These are phyloP conservation scores for Pseudotsuga menziesii DNA, from an alignment of 75 land plant species.

Conservation along the genomic window DNA sequence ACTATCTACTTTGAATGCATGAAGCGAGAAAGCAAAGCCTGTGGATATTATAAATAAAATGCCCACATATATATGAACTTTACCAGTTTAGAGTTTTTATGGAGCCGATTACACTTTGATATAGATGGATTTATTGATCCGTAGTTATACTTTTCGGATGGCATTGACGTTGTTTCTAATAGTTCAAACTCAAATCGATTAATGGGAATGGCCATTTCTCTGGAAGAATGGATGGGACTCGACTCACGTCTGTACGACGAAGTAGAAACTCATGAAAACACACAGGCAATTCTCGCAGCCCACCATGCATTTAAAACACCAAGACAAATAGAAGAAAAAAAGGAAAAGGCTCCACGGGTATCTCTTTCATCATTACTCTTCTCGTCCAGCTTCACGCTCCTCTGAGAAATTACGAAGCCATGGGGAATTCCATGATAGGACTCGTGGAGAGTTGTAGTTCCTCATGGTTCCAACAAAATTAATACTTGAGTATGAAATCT, in stretches of 20 bases:
- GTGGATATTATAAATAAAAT: no score
- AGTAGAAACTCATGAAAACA: neutral
- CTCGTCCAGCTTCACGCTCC: constrained; percentile 87
- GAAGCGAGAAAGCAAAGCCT: no score
- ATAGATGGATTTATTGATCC: no score
- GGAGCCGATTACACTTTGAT: no score
- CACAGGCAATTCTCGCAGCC: constrained; percentile 27
- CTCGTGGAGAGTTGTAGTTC: constrained; percentile 34
- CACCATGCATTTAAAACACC: constrained; percentile 15
- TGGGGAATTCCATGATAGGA: constrained; percentile 75
- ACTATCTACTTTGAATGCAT: no score
- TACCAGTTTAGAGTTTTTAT: no score
- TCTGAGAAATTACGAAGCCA: constrained; percentile 61
- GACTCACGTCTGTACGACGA: constrained; percentile 15
- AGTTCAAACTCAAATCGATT: constrained; percentile 11
- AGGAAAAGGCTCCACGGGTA: constrained; percentile 25
- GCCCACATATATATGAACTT: no score
- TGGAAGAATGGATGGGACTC: constrained; percentile 48
- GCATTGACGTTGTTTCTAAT: neutral
- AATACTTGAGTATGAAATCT: no score
- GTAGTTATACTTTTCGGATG: no score
- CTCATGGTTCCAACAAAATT: no score
- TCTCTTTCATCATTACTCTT: constrained; percentile 39
- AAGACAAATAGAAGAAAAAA: neutral
- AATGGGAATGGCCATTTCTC: constrained; percentile 33